phyloP scores from a whole-genome alignment of 371 early-diverging fungal species.

The Apophysomyces ossiformis region DNA sequence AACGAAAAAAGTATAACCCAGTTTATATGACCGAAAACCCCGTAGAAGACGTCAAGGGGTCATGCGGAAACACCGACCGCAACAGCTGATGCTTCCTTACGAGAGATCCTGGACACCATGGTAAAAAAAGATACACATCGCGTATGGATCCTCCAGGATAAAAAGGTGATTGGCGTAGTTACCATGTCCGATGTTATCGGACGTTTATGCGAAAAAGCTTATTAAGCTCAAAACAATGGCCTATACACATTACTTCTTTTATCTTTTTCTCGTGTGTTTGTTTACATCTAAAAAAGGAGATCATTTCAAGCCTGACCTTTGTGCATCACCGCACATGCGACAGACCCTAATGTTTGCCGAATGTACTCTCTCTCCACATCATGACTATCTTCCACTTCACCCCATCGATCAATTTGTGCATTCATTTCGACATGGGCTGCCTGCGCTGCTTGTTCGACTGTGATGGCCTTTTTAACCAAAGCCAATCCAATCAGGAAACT shows the following conservation, averaged over 20 bases:
- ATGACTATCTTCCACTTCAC: slow-evolving; percentile 89
- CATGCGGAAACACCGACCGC: slow-evolving; percentile 34
- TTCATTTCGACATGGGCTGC: slow-evolving; percentile 88
- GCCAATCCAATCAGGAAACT: slow-evolving; percentile 90
- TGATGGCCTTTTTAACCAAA: slow-evolving; percentile 71
- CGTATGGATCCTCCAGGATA: slow-evolving; percentile 56
- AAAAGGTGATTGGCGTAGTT: slow-evolving; percentile 50
- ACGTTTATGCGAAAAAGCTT: slow-evolving; percentile 29
- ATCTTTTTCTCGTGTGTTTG: background rate
- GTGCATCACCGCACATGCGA: slow-evolving; percentile 50
- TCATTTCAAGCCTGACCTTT: slow-evolving; percentile 18
- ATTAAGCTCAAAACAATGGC: slow-evolving; percentile 2
- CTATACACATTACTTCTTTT: slow-evolving; percentile 5
- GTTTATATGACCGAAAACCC: background rate
- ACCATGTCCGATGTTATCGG: slow-evolving; percentile 62
- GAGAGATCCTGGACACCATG: slow-evolving; percentile 41
- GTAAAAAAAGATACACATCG: slow-evolving; percentile 52
- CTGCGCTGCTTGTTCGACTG: slow-evolving; percentile 78
- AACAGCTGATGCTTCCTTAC: slow-evolving; percentile 34
- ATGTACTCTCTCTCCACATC: slow-evolving; percentile 58
- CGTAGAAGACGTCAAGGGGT: slow-evolving; percentile 8
- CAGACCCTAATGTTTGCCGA: slow-evolving; percentile 54
- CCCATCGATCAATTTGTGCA: slow-evolving; percentile 91
- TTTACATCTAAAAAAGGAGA: background rate
- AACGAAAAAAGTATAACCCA: background rate